A percentile compares a stretch with the other conserved stretches of the same genome.
Conservation (phyloP, 1,284 basidiomycete species). For the Naganishia cerealis region DNA sequence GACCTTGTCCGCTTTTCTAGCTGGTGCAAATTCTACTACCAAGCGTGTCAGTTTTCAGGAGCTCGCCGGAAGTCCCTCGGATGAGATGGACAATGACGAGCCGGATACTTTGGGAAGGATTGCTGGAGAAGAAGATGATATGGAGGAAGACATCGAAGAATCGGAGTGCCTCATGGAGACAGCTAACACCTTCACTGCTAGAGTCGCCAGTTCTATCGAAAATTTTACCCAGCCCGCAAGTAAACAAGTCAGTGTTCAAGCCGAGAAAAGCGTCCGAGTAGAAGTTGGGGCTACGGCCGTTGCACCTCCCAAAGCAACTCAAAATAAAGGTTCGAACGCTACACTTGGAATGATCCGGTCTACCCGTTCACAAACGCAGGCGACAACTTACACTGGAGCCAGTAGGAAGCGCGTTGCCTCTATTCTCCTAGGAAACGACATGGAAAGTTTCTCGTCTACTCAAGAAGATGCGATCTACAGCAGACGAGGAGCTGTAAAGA, state of each 20-base stretch:
- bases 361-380: constrained; percentile 9
- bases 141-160: constrained; percentile 27
- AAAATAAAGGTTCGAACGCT: not conserved
- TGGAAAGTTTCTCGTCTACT: constrained; percentile 25
- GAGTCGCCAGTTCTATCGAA: constrained; percentile 10
- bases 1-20: constrained; percentile 13
- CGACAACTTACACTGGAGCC: constrained; percentile 9
- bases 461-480: constrained; percentile 27
- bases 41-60: constrained; percentile 24
- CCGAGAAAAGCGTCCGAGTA: not conserved
- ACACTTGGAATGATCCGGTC: constrained; percentile 13
- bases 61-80: not conserved
- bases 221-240: constrained; percentile 7
- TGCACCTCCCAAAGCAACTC: not conserved
- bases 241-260: not conserved
- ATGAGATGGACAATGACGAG: constrained; percentile 25
- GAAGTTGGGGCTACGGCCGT: not conserved
- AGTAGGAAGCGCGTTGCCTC: constrained; percentile 20
- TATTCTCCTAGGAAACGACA: constrained; percentile 9
- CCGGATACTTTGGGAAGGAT: constrained; percentile 22
- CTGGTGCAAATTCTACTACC: not conserved
- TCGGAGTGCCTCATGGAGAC: constrained; percentile 8
- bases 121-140: constrained; percentile 16
- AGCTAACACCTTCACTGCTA: not conserved
- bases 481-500: constrained; percentile 9